Evolutionary conservation across 2,329 filamentous ascomycete genomes (phyloP).

Genomic region (Microdochium trichocladiopsis): DNA sequence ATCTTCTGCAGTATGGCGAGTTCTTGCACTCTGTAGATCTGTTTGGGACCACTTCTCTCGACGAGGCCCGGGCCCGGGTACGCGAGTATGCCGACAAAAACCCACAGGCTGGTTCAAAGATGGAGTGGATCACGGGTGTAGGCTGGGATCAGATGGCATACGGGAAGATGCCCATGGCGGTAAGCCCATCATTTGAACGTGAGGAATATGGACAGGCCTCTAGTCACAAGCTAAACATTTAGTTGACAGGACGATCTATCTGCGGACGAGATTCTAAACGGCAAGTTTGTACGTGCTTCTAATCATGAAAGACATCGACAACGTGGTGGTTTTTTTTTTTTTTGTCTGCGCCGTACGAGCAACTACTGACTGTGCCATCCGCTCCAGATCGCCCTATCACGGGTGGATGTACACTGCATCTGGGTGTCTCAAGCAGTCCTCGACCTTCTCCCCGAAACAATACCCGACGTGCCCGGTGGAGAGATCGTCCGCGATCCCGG

Average conservation of each 20-base stretch:
- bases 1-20: constrained; percentile 59
- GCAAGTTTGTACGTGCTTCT: constrained; percentile 28
- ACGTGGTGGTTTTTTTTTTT: no score
- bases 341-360: no score
- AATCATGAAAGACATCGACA: no score
- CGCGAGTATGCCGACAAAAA: constrained; percentile 41
- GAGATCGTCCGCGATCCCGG: constrained; percentile 55
- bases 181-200: constrained; percentile 24
- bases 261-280: constrained; percentile 40
- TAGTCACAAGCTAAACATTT: no score
- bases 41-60: constrained; percentile 49
- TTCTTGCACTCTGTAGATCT: constrained; percentile 60
- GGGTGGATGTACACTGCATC: constrained; percentile 63
- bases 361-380: background rate
- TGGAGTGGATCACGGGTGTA: constrained; percentile 58
- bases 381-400: constrained; percentile 56
- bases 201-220: no score
- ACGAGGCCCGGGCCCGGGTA: constrained; percentile 46
- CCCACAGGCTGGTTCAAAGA: constrained; percentile 40
- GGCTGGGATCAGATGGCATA: constrained; percentile 66
- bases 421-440: constrained; percentile 62
- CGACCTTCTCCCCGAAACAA: constrained; percentile 45
- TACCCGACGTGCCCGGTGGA: constrained; percentile 52
- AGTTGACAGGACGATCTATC: constrained; percentile 45
- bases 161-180: constrained; percentile 58